A percentile compares a stretch with the other conserved stretches of the same genome.
These are phyloP conservation scores for Haematococcus sp. DNA, from an alignment of 139 green algal genomes.

Conservation along the genomic window DNA sequence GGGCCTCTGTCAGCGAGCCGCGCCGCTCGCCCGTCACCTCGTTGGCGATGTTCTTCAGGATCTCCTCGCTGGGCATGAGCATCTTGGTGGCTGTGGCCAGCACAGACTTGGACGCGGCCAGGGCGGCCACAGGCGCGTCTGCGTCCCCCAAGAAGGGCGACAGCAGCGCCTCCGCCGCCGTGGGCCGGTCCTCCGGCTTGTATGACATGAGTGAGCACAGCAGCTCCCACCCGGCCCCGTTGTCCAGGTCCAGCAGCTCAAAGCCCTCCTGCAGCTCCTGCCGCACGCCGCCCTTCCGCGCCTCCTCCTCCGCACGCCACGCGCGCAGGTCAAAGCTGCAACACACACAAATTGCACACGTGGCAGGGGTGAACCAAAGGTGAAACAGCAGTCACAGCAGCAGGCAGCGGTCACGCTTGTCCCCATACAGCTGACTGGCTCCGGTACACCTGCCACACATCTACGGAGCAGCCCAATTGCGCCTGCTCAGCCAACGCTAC, in stretches of 20 bases:
- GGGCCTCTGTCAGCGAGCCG: conserved; percentile 17
- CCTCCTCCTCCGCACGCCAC: conserved; percentile 50
- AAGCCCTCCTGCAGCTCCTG: conserved; percentile 69
- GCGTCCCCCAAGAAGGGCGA: not conserved
- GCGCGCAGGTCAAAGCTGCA: conserved; percentile 36
- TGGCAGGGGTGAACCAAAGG: no score
- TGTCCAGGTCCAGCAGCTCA: conserved; percentile 67
- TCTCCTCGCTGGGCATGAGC: not conserved
- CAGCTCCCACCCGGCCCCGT: conserved; percentile 70
- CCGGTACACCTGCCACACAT: no score
- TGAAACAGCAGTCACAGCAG: conserved; percentile 4
- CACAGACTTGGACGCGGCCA: not conserved
- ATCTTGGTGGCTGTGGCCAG: not conserved
- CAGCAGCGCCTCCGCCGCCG: conserved; percentile 6
- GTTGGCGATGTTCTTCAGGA: not conserved
- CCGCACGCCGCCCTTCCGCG: conserved; percentile 25
- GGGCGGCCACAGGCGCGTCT: not conserved
- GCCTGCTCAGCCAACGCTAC: no score
- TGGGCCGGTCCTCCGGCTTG: conserved; percentile 17
- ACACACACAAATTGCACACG: no score
- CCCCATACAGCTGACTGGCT: no score
- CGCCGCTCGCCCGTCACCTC: not conserved
- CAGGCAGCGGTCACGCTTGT: no score
- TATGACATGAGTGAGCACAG: conserved; percentile 42
- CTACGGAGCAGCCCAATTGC: no score